Percentiles rank a stretch among this genome's conserved stretches.
These are phyloP conservation scores for Raphidocelis subcapitata DNA, from an alignment of 139 green algal genomes.

Conservation along the genomic window DNA sequence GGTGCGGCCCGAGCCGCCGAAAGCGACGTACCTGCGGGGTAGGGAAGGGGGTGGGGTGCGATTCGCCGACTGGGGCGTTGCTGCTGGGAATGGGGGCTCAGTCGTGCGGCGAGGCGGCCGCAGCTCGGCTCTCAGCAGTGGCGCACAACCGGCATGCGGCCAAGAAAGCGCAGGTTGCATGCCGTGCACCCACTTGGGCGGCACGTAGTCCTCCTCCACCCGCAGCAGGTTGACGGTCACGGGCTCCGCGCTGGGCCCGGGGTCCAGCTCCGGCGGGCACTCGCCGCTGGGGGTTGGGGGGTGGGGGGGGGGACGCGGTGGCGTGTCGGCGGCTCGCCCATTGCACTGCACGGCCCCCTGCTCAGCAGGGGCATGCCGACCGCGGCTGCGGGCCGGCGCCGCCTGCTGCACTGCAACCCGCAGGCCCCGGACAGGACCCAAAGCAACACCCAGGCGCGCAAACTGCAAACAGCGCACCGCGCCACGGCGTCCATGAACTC, in stretches of 20 bases:
- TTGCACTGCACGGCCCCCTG: not conserved
- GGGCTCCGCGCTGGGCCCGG: conserved; percentile 10
- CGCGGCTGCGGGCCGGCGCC: no score
- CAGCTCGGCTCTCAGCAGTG: no score
- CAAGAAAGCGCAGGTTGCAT: no score
- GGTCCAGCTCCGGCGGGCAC: conserved; percentile 37
- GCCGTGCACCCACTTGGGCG: conserved; percentile 41
- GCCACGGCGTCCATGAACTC: conserved; percentile 69
- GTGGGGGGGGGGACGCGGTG: no score
- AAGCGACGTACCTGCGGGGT: conserved; percentile 57
- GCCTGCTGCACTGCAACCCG: no score
- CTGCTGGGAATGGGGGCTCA: no score
- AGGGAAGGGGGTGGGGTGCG: not conserved
- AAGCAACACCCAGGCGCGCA: no score
- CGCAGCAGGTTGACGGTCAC: conserved; percentile 87
- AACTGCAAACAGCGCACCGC: not conserved
- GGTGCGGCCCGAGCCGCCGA: conserved; percentile 64
- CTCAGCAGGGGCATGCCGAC: no score
- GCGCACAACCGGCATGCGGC: no score
- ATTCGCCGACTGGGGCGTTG: not conserved
- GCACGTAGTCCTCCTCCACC: conserved; percentile 71
- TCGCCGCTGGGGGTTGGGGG: conserved; percentile 15
- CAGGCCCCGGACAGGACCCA: no score
- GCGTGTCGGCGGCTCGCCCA: no score
- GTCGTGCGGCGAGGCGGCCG: no score